Evolutionary conservation across 2,329 filamentous ascomycete genomes (phyloP).

Genomic region (Exophiala sp.): DNA sequence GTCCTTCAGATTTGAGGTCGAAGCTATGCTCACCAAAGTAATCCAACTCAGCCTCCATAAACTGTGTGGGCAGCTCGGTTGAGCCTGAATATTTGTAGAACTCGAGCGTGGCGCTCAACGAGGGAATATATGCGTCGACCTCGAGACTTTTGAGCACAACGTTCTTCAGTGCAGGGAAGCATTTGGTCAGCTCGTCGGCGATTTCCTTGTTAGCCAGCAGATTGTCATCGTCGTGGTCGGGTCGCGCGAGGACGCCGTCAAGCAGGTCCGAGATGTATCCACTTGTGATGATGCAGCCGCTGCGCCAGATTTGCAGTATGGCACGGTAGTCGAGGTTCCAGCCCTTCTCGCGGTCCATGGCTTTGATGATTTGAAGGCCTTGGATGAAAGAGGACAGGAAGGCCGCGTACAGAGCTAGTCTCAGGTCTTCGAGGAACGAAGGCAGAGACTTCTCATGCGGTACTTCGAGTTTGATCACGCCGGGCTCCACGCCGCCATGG

Average conservation of each 20-base stretch:
- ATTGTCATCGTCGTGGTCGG: conserved; percentile 41
- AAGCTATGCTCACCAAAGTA: conserved; percentile 64
- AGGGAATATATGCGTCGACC: conserved; percentile 56
- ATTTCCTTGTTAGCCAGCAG: conserved; percentile 45
- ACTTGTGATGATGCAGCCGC: conserved; percentile 64
- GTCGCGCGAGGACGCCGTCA: conserved; percentile 12
- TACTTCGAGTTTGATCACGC: conserved; percentile 24
- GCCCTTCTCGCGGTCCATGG: conserved; percentile 51
- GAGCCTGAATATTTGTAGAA: conserved; percentile 60
- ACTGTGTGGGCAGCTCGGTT: conserved; percentile 58
- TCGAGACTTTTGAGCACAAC: conserved; percentile 51
- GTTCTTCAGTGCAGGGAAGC: conserved; percentile 49
- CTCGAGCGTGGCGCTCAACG: conserved; percentile 57
- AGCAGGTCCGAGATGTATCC: conserved; percentile 60
- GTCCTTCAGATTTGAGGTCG: conserved; percentile 18
- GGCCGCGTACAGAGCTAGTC: conserved; percentile 55
- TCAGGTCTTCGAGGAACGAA: conserved; percentile 52
- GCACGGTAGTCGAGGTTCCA: conserved; percentile 48
- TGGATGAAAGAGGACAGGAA: conserved; percentile 60
- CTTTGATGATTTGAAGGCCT: conserved; percentile 59
- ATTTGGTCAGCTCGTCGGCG: conserved; percentile 49
- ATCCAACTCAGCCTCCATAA: conserved; percentile 66
- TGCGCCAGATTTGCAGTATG: conserved; percentile 56
- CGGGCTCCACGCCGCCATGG: conserved; percentile 27
- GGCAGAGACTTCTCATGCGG: conserved; percentile 34